Percentiles rank a stretch among this genome's conserved stretches.
Conservation (phyloP, 352 stramenopile genomes). For the Peronospora belbahrii region DNA sequence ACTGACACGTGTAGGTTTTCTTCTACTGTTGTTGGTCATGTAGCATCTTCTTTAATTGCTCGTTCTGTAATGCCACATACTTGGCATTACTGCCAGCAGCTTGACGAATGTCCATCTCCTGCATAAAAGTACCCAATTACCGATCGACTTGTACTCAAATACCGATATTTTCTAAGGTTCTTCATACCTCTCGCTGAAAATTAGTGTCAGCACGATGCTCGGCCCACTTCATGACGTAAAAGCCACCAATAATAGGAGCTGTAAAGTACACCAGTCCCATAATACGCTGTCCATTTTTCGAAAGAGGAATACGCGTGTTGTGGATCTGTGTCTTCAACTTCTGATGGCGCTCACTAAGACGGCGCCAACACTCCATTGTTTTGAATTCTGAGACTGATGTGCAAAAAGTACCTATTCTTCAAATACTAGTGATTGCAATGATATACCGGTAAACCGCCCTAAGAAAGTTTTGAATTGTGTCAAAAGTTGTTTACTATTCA, state of each 20-base stretch:
- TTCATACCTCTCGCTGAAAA: constrained; percentile 55
- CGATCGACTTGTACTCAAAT: neutral
- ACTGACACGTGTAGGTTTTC: no score
- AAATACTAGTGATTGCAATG: no score
- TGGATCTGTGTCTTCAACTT: constrained; percentile 90
- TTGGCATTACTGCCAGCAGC: constrained; percentile 36
- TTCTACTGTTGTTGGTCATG: constrained; percentile 29
- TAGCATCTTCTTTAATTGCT: constrained; percentile 47
- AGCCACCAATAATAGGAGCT: constrained; percentile 80
- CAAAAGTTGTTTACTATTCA: no score
- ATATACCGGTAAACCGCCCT: no score
- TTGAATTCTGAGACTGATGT: no score
- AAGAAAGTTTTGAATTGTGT: no score
- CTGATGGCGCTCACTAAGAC: constrained; percentile 73
- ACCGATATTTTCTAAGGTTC: neutral
- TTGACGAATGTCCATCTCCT: constrained; percentile 64
- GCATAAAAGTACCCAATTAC: constrained; percentile 3
- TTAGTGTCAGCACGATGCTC: constrained; percentile 63
- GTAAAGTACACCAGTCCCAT: constrained; percentile 90
- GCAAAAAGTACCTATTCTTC: no score
- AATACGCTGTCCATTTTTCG: constrained; percentile 67
- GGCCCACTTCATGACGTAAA: constrained; percentile 90
- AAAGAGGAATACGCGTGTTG: constrained; percentile 85
- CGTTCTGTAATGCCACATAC: constrained; percentile 63
- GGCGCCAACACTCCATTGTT: constrained; percentile 71